These are phyloP conservation scores for Rhodamnia argentea DNA, from an alignment of 345 rosid genomes.

Conservation along the genomic window DNA sequence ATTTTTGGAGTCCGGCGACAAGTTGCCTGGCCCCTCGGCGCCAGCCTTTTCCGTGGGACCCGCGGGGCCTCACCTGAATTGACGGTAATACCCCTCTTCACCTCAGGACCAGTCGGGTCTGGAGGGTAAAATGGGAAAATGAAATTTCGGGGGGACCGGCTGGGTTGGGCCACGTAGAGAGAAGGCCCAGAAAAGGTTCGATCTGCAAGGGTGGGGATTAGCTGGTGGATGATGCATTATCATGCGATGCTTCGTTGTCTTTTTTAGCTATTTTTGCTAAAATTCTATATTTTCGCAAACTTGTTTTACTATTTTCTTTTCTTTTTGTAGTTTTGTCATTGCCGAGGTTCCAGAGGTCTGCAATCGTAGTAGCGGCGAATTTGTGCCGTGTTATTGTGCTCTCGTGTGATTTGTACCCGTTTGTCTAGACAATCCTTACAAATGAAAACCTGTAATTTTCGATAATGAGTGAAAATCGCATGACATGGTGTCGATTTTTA, in stretches of 20 bases:
- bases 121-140: not conserved
- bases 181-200: not conserved
- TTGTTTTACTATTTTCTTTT: not conserved
- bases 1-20: not conserved
- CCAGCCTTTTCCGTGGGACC: not conserved
- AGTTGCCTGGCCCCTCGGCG: not conserved
- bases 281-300: not conserved
- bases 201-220: not conserved
- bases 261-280: not conserved
- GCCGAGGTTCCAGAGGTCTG: not conserved
- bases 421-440: not conserved
- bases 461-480: not conserved
- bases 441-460: not conserved
- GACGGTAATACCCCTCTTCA: not conserved
- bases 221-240: not conserved
- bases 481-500: not conserved
- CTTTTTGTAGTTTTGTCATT: not conserved
- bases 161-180: not conserved
- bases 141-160: not conserved
- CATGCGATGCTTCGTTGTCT: not conserved
- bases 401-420: too few relatives aligned
- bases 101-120: rapidly evolving
- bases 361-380: not conserved
- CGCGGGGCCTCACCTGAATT: not conserved
- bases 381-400: too few relatives aligned